phyloP scores from a whole-genome alignment of 257 asterid species.

The Capsicum rhomboideum region DNA sequence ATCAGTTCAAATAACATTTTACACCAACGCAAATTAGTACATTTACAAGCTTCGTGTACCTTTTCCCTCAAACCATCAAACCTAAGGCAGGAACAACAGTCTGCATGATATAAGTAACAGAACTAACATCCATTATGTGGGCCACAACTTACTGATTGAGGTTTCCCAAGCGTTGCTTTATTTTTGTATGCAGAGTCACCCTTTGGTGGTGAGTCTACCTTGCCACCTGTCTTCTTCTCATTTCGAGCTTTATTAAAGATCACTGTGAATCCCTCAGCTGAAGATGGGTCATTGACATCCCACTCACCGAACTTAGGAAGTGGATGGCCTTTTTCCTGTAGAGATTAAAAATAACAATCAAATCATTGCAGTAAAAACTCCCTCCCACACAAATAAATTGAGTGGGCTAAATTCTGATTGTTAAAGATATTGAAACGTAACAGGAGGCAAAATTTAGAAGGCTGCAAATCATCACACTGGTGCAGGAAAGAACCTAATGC shows the following conservation, averaged over 20 bases:
- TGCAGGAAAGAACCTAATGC: neutral
- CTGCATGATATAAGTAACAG: neutral
- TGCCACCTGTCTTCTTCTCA: slow-evolving; percentile 52
- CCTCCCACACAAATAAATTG: neutral
- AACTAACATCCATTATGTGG: neutral
- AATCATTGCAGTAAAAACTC: neutral
- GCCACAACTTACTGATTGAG: slow-evolving; percentile 48
- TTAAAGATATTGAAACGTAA: neutral
- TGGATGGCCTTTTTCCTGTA: slow-evolving; percentile 45
- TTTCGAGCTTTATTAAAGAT: slow-evolving; percentile 59
- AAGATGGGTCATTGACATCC: slow-evolving; percentile 68
- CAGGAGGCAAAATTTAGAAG: neutral
- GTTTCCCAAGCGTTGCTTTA: slow-evolving; percentile 53
- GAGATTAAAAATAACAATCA: neutral
- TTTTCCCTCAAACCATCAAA: neutral
- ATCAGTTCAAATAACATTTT: too few species aligned
- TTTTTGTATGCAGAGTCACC: slow-evolving; percentile 32
- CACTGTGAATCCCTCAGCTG: slow-evolving; percentile 66
- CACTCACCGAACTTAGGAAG: slow-evolving; percentile 71
- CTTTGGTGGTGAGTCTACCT: slow-evolving; percentile 48
- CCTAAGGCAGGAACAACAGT: neutral
- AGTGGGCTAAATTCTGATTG: neutral
- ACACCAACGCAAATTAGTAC: neutral
- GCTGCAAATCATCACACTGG: neutral
- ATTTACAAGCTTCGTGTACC: neutral